Conservation (phyloP, 2,329 filamentous ascomycete genomes). For the Grosmannia clavigera region DNA sequence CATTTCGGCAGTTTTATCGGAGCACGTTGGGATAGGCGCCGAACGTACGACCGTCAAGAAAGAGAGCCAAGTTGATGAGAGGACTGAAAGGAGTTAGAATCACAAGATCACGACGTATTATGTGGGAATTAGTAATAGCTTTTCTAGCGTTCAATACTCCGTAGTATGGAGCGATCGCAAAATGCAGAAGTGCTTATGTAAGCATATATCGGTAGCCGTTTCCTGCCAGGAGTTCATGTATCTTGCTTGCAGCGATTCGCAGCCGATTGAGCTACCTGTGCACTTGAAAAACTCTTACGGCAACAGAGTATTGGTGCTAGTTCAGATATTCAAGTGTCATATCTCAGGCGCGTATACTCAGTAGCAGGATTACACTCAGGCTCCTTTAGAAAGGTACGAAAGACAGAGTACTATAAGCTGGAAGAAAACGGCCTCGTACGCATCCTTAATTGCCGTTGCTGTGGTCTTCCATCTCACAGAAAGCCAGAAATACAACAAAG, state of each 20-base stretch:
- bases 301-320: too few relatives aligned
- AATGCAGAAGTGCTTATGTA: too few relatives aligned
- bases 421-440: neutral
- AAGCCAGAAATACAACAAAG: constrained; percentile 85
- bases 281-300: too few relatives aligned
- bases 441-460: constrained; percentile 19
- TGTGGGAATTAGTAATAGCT: neutral
- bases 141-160: neutral
- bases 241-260: too few relatives aligned
- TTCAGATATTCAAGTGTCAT: too few relatives aligned
- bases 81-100: neutral
- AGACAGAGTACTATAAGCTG: neutral
- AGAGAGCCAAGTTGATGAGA: neutral
- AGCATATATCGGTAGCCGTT: too few relatives aligned
- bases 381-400: neutral
- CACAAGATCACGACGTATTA: neutral
- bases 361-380: too few relatives aligned
- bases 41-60: neutral
- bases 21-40: neutral
- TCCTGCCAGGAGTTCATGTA: too few relatives aligned
- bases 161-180: neutral
- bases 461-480: constrained; percentile 63
- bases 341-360: too few relatives aligned
- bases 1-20: neutral
- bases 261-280: too few relatives aligned